Percentiles rank a stretch among this genome's conserved stretches.
phyloP scores from a whole-genome alignment of 148 eudicot species.

The Cornus suecica region DNA sequence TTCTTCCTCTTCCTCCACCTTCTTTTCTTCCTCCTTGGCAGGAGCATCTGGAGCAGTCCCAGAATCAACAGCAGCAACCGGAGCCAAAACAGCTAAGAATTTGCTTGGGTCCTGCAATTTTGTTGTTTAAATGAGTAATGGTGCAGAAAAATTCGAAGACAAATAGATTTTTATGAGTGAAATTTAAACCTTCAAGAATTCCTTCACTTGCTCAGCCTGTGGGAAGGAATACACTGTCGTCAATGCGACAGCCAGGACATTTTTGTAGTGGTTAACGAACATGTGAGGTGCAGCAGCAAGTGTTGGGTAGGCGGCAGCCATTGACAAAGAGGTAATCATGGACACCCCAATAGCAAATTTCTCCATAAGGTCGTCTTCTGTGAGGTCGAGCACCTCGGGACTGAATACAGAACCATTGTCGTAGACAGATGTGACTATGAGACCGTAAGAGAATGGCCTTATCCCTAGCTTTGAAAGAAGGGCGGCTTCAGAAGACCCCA shows the following conservation, averaged over 20 bases:
- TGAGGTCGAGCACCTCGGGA: slow-evolving; percentile 52
- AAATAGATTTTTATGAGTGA: not conserved
- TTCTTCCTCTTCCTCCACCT: slow-evolving; percentile 41
- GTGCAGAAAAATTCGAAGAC: not conserved
- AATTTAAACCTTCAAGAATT: slow-evolving; percentile 39
- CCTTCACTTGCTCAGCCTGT: slow-evolving; percentile 49
- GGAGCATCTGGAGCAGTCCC: slow-evolving; percentile 21
- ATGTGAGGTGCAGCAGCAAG: slow-evolving; percentile 49
- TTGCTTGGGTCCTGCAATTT: slow-evolving; percentile 47
- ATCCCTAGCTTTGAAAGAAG: slow-evolving; percentile 49
- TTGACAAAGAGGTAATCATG: slow-evolving; percentile 34
- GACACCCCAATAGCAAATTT: slow-evolving; percentile 40
- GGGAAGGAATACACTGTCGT: slow-evolving; percentile 54
- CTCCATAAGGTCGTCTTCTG: slow-evolving; percentile 46
- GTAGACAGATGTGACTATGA: slow-evolving; percentile 37
- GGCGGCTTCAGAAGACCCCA: slow-evolving; percentile 59
- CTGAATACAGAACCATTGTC: slow-evolving; percentile 54
- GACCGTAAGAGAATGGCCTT: slow-evolving; percentile 57
- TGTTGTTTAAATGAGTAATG: not conserved
- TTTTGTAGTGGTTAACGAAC: slow-evolving; percentile 58
- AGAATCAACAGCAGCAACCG: slow-evolving; percentile 18
- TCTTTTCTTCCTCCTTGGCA: slow-evolving; percentile 30
- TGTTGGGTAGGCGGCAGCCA: slow-evolving; percentile 41
- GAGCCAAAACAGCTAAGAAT: slow-evolving; percentile 39
- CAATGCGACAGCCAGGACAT: slow-evolving; percentile 43